Percentiles rank a stretch among this genome's conserved stretches.
These are phyloP conservation scores for Magnusiomyces fungicola DNA, from an alignment of 1,139 yeast genomes.

Conservation along the genomic window DNA sequence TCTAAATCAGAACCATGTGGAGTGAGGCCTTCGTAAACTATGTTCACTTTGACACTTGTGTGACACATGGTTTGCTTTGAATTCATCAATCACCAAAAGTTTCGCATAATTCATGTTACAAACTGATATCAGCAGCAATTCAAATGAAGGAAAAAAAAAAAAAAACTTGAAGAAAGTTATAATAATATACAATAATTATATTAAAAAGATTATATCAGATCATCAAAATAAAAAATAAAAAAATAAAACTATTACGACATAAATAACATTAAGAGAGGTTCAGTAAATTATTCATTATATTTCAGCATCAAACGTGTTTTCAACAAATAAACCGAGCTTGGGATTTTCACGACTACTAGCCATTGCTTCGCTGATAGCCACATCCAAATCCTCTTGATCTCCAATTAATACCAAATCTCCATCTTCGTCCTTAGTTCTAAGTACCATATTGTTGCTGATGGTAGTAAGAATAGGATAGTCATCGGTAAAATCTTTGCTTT, in stretches of 20 bases:
- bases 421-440: slow-evolving; percentile 13
- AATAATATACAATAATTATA: too few species aligned
- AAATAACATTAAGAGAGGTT: not conserved
- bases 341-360: not conserved
- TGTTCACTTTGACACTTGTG: too few species aligned
- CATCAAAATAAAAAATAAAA: too few species aligned
- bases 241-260: not conserved
- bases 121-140: too few species aligned
- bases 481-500: not conserved
- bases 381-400: slow-evolving; percentile 14
- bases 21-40: too few species aligned
- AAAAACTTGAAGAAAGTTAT: too few species aligned
- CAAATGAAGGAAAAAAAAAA: too few species aligned
- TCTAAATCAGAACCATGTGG: too few species aligned
- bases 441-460: not conserved
- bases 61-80: too few species aligned
- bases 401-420: slow-evolving; percentile 12
- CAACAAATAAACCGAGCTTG: slow-evolving; percentile 1
- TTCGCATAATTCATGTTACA: too few species aligned
- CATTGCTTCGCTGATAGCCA: slow-evolving; percentile 5
- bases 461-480: slow-evolving; percentile 2
- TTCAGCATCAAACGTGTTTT: slow-evolving; percentile 4
- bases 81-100: too few species aligned
- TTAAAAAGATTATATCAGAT: too few species aligned
- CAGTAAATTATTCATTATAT: not conserved